Evolutionary conservation across 139 green algal genomes (phyloP).

Genomic region (Haematococcus lacustris): DNA sequence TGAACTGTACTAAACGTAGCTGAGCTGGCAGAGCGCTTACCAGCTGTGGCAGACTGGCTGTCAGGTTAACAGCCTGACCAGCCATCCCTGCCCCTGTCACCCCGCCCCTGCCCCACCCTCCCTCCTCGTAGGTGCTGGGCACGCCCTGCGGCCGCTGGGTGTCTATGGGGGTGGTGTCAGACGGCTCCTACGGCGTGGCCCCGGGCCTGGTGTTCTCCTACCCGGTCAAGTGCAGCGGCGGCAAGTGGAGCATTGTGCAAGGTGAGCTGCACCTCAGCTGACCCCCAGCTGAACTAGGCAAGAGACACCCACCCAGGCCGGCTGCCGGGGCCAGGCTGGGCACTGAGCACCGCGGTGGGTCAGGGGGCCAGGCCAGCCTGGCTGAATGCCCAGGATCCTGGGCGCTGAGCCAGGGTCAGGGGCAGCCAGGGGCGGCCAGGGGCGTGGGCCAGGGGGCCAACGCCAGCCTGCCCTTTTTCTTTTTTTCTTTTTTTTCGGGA

Average conservation of each 20-base stretch:
- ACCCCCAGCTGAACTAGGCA: too few species aligned
- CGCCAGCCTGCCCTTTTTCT: too few species aligned
- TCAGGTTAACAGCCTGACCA: too few species aligned
- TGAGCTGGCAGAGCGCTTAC: too few species aligned
- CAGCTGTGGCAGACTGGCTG: too few species aligned
- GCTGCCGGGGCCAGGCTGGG: not conserved
- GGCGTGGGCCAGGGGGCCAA: too few species aligned
- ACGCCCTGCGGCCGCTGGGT: conserved; percentile 66
- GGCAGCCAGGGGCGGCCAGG: too few species aligned
- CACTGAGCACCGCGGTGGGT: not conserved
- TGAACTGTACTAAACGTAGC: too few species aligned
- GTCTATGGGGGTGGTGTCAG: conserved; percentile 86
- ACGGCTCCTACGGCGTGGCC: conserved; percentile 71
- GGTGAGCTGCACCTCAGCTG: conserved; percentile 27
- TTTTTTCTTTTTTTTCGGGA: too few species aligned
- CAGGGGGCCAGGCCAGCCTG: not conserved
- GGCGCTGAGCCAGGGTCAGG: not conserved
- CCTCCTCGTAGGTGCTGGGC: conserved; percentile 59
- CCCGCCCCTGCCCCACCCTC: too few species aligned
- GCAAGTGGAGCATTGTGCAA: conserved; percentile 82
- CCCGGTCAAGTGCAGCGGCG: conserved; percentile 73
- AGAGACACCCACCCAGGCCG: not conserved
- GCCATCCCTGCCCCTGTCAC: too few species aligned
- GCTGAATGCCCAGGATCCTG: not conserved
- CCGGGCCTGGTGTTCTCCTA: conserved; percentile 84